Conservation (phyloP, 106 monocot genomes). For the Allium cepa region DNA sequence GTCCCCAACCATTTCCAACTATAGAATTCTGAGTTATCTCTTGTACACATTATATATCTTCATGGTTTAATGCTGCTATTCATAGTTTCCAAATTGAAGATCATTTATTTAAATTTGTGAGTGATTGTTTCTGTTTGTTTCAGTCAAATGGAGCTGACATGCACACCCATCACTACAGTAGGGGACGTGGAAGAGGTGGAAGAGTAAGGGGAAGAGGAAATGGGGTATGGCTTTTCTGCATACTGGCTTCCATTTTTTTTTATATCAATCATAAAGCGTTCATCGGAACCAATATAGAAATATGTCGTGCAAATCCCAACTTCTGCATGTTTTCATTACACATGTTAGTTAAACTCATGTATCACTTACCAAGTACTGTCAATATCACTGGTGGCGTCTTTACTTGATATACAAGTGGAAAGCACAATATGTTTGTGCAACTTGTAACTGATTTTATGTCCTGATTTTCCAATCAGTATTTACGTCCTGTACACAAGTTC, state of each 20-base stretch:
- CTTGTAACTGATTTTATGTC: neutral
- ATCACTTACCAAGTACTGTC: neutral
- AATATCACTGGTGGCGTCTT: neutral
- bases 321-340: neutral
- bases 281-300: too few species aligned
- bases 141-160: conserved; percentile 18
- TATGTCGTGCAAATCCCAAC: too few species aligned
- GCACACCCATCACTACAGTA: conserved; percentile 11
- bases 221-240: neutral
- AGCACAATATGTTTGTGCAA: neutral
- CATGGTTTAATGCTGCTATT: neutral
- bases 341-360: neutral
- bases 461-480: conserved; percentile 9
- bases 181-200: conserved; percentile 22
- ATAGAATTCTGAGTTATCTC: neutral
- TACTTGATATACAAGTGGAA: neutral
- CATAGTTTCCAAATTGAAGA: neutral
- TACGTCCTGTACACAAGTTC: conserved; percentile 12
- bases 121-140: conserved; percentile 2
- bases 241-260: too few species aligned
- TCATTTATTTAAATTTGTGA: neutral
- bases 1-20: neutral
- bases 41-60: neutral
- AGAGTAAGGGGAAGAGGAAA: conserved; percentile 25
- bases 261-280: too few species aligned